Evolutionary conservation across 2,329 filamentous ascomycete species (phyloP).

Genomic region (Pestalotiopsis fici): DNA sequence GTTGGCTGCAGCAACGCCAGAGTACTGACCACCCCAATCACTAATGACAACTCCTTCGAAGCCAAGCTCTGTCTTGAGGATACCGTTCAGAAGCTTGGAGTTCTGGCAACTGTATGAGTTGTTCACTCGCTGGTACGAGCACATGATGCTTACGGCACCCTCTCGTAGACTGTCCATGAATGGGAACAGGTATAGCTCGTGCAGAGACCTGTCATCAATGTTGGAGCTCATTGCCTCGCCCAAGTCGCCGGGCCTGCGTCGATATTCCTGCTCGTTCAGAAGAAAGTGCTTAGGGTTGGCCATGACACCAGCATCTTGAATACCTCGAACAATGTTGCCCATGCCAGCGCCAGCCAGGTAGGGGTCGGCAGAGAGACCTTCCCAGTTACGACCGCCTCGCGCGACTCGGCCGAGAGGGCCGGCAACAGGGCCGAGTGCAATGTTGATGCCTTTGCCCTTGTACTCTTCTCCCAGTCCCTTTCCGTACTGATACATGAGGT

Average conservation of each 20-base stretch:
- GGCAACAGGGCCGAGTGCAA: slow-evolving; percentile 77
- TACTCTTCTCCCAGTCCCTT: slow-evolving; percentile 73
- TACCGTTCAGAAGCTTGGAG: slow-evolving; percentile 77
- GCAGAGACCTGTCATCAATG: slow-evolving; percentile 37
- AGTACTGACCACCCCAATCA: slow-evolving; percentile 4
- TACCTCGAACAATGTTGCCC: slow-evolving; percentile 72
- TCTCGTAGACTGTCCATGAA: slow-evolving; percentile 80
- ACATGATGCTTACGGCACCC: slow-evolving; percentile 84
- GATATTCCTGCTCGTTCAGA: slow-evolving; percentile 12
- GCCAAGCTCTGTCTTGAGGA: slow-evolving; percentile 83
- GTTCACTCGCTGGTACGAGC: slow-evolving; percentile 77
- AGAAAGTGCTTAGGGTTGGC: slow-evolving; percentile 50
- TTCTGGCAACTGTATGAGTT: slow-evolving; percentile 74
- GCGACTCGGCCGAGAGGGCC: slow-evolving; percentile 80
- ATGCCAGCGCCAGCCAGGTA: slow-evolving; percentile 78
- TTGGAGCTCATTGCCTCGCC: slow-evolving; percentile 12
- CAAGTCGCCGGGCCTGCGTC: slow-evolving; percentile 1
- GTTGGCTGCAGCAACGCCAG: slow-evolving; percentile 37
- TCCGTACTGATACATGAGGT: slow-evolving; percentile 77
- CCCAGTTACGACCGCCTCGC: slow-evolving; percentile 87
- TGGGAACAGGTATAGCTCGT: slow-evolving; percentile 84
- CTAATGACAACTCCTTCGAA: slow-evolving; percentile 79
- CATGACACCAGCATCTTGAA: slow-evolving; percentile 53
- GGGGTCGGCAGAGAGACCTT: slow-evolving; percentile 82
- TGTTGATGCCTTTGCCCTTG: slow-evolving; percentile 64